These are phyloP conservation scores for Globisporangium paroecandrum DNA, from an alignment of 352 stramenopile species.

Conservation along the genomic window DNA sequence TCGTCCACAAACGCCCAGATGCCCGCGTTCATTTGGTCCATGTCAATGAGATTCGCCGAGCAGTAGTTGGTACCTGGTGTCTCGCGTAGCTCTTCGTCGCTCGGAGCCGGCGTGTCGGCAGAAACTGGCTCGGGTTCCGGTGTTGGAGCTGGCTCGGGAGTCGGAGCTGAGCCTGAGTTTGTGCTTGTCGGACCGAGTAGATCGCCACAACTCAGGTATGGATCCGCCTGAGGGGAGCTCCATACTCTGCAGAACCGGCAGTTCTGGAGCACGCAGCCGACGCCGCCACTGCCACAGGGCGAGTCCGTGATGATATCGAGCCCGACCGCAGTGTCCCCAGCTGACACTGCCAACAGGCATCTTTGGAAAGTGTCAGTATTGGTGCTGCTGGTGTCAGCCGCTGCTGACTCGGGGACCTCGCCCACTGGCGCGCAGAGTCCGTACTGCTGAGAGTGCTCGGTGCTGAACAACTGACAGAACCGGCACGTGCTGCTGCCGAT, in stretches of 20 bases:
- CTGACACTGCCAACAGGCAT: conserved; percentile 12
- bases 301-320: conserved; percentile 20
- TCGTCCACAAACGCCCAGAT: conserved; percentile 18
- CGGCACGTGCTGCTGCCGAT: conserved; percentile 1
- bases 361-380: not conserved
- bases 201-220: conserved; percentile 24
- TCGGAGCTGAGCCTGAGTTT: not conserved
- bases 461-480: conserved; percentile 2
- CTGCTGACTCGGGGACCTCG: not conserved
- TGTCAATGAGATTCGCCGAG: conserved; percentile 11
- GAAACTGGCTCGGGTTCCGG: not conserved
- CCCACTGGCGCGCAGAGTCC: not conserved
- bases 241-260: conserved; percentile 36
- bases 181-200: not conserved
- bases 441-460: not conserved
- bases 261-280: conserved; percentile 15
- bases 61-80: conserved; percentile 15
- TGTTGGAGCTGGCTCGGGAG: not conserved
- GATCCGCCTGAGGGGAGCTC: conserved; percentile 23
- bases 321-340: conserved; percentile 10
- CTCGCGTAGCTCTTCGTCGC: not conserved
- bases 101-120: not conserved
- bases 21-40: not conserved
- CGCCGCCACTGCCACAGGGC: conserved; percentile 3
- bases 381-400: not conserved